These are phyloP conservation scores for Ceratorhiza oryzae-sativae DNA, from an alignment of 1,284 basidiomycete species.

Conservation along the genomic window DNA sequence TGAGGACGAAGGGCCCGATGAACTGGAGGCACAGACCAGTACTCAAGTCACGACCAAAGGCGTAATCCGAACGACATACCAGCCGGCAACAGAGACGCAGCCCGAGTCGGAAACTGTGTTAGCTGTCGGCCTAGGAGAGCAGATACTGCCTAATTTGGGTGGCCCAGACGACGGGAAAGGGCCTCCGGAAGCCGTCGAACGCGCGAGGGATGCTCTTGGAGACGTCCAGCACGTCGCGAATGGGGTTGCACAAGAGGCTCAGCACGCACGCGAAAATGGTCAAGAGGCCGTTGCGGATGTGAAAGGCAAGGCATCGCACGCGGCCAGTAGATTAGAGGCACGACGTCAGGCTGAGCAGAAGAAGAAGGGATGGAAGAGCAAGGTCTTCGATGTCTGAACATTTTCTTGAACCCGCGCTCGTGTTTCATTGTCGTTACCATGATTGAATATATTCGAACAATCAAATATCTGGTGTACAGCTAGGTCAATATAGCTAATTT, in stretches of 20 bases:
- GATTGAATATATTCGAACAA: neutral
- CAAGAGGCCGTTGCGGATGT: conserved; percentile 46
- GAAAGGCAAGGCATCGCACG: conserved; percentile 42
- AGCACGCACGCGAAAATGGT: conserved; percentile 45
- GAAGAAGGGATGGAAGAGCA: conserved; percentile 47
- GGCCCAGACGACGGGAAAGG: conserved; percentile 50
- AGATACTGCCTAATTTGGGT: conserved; percentile 57
- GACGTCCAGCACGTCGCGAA: conserved; percentile 44
- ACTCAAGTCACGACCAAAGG: conserved; percentile 53
- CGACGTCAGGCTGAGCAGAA: conserved; percentile 42
- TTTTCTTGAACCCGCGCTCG: neutral
- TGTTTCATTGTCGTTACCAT: neutral
- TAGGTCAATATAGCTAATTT: conserved; percentile 16
- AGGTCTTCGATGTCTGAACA: conserved; percentile 49
- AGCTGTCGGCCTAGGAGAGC: conserved; percentile 57
- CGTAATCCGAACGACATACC: conserved; percentile 51
- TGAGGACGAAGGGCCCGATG: conserved; percentile 35
- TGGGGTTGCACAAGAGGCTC: conserved; percentile 44
- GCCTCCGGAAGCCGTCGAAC: conserved; percentile 41
- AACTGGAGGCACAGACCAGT: conserved; percentile 44
- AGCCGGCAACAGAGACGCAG: conserved; percentile 42
- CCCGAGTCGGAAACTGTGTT: conserved; percentile 50
- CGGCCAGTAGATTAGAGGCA: conserved; percentile 46
- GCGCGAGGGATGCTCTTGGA: conserved; percentile 44
- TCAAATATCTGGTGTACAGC: neutral